Evolutionary conservation across 257 asterid species (phyloP).

Genomic region (Jacaranda copaia): DNA sequence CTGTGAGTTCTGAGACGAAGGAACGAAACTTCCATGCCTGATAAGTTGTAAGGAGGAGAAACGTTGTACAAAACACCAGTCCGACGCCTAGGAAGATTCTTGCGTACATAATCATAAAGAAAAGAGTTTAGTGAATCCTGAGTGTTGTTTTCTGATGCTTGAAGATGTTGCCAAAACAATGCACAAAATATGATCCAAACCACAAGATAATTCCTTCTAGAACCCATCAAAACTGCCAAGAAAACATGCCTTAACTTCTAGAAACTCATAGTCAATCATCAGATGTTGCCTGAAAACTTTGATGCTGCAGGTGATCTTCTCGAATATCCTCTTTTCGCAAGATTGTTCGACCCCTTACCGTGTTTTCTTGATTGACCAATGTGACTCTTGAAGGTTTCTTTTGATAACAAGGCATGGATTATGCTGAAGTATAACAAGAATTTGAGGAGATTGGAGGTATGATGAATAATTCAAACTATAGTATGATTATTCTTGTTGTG

Average conservation of each 20-base stretch:
- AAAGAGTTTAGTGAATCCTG: conserved; percentile 60
- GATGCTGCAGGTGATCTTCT: neutral
- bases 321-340: neutral
- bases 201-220: conserved; percentile 26
- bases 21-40: conserved; percentile 55
- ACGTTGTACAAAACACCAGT: conserved; percentile 65
- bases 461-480: conserved; percentile 37
- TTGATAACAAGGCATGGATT: neutral
- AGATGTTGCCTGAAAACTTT: conserved; percentile 22
- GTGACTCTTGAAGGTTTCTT: neutral
- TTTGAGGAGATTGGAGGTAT: conserved; percentile 19
- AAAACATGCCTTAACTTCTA: conserved; percentile 35
- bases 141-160: conserved; percentile 43
- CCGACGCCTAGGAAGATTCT: conserved; percentile 37
- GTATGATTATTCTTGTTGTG: conserved; percentile 29
- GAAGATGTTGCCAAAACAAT: conserved; percentile 35
- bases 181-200: conserved; percentile 40
- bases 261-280: conserved; percentile 22
- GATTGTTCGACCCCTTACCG: conserved; percentile 6
- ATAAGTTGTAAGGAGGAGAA: conserved; percentile 60
- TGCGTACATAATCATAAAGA: conserved; percentile 53
- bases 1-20: conserved; percentile 57
- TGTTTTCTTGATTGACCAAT: neutral
- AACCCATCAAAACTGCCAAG: neutral
- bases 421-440: conserved; percentile 27